Base-by-base conservation (phyloP, 176 grass and related monocot genomes). In the Sorghum bicolor region DNA sequence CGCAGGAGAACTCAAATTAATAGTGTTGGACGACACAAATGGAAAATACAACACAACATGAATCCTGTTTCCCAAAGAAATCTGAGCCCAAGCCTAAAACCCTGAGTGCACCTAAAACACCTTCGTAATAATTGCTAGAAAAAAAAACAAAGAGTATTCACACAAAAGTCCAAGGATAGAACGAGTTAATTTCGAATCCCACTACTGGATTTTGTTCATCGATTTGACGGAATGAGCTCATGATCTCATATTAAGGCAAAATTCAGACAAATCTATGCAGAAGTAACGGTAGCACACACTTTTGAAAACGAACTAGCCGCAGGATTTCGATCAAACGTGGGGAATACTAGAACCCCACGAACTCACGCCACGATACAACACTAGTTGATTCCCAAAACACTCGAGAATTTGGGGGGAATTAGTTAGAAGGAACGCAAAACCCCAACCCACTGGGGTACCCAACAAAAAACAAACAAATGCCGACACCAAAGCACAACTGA, bases 401-500 rank as follows among this genome's bases (percentile, higher is more conserved):
- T 43, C 14, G 9, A 77, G 64, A 70, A 36, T 52, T 43, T 33
- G 82, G 67, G 36, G 44, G 70, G 70, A 75, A n/a, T n/a, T n/a
- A n/a, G n/a, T 11, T 31, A 30, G 28, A 70, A 58, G 28, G 1
- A 58, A 29, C 61, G 28, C 58, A 43, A 31, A 34, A 32, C 80
- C 37, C 50, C 80, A 62, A 60, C 20, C 20, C 33, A 40, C 30
- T n/a, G n/a, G 15, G 5, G 53, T 70, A 28, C 32, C 31, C 36
- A 78, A 12, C 79, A 81, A 16, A 16, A 81, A 84, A 73, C 64
- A 61, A 69, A 22, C 36, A 26, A 77, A 31, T 73, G 20, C 43
- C 17, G 31, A 81, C 38, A 41, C 40, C 32, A 60, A 36, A n/a
- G n/a, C n/a, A n/a, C n/a, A n/a, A n/a, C n/a, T n/a, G 4, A 40